Base-by-base conservation (phyloP, 768 basidiomycete genomes). In the Pisolithus microcarpus region DNA sequence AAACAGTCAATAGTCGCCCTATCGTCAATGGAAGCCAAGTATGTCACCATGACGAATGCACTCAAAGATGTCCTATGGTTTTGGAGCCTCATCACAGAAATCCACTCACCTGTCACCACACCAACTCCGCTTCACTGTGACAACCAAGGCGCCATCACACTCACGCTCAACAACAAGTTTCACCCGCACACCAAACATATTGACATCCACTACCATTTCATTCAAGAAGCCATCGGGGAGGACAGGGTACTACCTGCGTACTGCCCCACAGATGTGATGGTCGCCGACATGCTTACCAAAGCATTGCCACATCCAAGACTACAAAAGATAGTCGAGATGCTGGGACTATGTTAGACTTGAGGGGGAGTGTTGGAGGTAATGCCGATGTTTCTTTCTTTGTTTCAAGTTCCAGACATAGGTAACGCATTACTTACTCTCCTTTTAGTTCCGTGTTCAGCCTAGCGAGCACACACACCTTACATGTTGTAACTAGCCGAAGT, bases 161-260 rank as follows among this genome's bases (percentile, higher is more conserved):
- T 49, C 24, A 49, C 38, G 3, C n/a, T 26, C 5, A 49, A 49
- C 38, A 49, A 49, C 16, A 49, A 49, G 21, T 49, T 49, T 7
- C 48, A 49, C 7, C 48, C 26, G 0, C 37, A 9, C 36, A 49
- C 23, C 2, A 49, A 49, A 4, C 48, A 49, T 24, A 49, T 30
- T 7, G 38, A 49, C 15, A 49, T 49, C 7, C 38, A 15, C 0
- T 49, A 40, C 5, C 48, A 49, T 3, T 49, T 49, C 24, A 49
- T 49, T 40, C n/a, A 16, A 5, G 16, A n/a, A n/a, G 38, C 38
- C 18, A 16, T 21, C 4, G 38, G 18, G 3, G n/a, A 40, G 18
- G n/a, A 40, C n/a, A 16, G 18, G 5, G 38, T 40, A 5, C 4
- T n/a, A 4, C 38, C n/a, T 18, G 5, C n/a, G 1, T 40, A 40